A percentile compares a stretch with the other conserved stretches of the same genome.
These are phyloP conservation scores for Macrolepiota albuminosa DNA, from an alignment of 768 basidiomycete genomes.

Conservation along the genomic window DNA sequence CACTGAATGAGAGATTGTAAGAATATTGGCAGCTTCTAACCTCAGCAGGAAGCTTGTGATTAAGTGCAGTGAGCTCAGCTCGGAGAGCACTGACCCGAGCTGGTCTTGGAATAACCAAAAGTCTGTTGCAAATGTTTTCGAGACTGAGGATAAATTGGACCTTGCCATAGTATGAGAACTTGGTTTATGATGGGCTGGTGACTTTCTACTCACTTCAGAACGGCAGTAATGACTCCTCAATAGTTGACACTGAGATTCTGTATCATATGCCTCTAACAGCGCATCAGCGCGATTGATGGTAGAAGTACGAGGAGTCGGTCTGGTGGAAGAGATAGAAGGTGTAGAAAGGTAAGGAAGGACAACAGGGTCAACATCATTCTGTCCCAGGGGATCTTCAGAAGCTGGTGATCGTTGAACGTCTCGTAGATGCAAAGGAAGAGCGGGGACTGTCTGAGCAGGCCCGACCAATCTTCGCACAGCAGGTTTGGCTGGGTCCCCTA, in stretches of 20 bases:
- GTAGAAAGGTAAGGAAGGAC: constrained; percentile 63
- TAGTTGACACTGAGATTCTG: constrained; percentile 62
- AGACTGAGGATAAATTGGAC: constrained; percentile 83
- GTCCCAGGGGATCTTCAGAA: constrained; percentile 74
- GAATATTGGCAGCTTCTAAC: constrained; percentile 34
- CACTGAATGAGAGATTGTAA: not conserved
- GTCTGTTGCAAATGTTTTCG: constrained; percentile 88
- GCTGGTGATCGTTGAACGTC: constrained; percentile 47
- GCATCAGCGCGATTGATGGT: constrained; percentile 43
- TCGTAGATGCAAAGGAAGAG: constrained; percentile 60
- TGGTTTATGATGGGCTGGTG: not conserved
- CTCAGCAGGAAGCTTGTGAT: constrained; percentile 95
- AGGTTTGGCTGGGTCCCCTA: constrained; percentile 15
- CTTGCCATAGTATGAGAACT: constrained; percentile 30
- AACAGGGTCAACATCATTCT: constrained; percentile 45
- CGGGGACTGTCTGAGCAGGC: constrained; percentile 71
- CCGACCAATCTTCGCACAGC: constrained; percentile 42
- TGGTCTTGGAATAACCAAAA: constrained; percentile 88
- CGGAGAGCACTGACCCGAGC: constrained; percentile 95
- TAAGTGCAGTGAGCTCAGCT: constrained; percentile 91
- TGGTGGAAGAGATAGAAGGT: constrained; percentile 54
- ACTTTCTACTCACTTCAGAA: constrained; percentile 57
- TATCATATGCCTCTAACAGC: constrained; percentile 66
- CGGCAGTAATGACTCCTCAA: constrained; percentile 85
- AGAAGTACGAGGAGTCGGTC: constrained; percentile 40